These are phyloP conservation scores for Setaria italica DNA, from an alignment of 202 grass and related monocot species.

Conservation along the genomic window DNA sequence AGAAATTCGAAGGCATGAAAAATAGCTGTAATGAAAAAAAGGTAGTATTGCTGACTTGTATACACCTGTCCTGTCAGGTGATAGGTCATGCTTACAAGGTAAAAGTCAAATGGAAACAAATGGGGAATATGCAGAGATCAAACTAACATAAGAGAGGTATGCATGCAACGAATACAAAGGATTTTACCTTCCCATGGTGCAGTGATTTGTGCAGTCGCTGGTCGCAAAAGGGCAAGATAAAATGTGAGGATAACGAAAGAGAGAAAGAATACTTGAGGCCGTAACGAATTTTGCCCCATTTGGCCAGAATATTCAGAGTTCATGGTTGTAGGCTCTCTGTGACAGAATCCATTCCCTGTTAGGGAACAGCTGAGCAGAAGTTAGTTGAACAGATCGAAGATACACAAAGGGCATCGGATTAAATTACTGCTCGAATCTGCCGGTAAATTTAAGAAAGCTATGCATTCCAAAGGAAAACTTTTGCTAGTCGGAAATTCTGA, in stretches of 20 bases:
- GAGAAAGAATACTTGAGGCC: background rate
- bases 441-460: background rate
- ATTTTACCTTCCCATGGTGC: constrained; percentile 68
- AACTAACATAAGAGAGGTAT: background rate
- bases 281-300: constrained; percentile 29
- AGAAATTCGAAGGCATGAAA: constrained; percentile 4
- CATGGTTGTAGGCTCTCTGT: background rate
- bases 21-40: background rate
- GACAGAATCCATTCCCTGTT: constrained; percentile 30
- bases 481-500: background rate
- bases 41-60: constrained; percentile 1
- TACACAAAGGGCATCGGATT: background rate
- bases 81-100: constrained; percentile 17
- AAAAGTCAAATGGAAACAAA: constrained; percentile 14
- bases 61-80: background rate
- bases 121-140: constrained; percentile 13
- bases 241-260: constrained; percentile 34
- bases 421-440: background rate
- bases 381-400: constrained; percentile 29
- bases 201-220: constrained; percentile 33
- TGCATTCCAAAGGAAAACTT: background rate
- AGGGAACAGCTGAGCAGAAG: background rate
- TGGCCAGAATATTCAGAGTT: constrained; percentile 19
- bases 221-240: constrained; percentile 28
- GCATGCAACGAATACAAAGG: constrained; percentile 6